These are phyloP conservation scores for Alternaria panax DNA, from an alignment of 2,329 filamentous ascomycete genomes.

Conservation along the genomic window DNA sequence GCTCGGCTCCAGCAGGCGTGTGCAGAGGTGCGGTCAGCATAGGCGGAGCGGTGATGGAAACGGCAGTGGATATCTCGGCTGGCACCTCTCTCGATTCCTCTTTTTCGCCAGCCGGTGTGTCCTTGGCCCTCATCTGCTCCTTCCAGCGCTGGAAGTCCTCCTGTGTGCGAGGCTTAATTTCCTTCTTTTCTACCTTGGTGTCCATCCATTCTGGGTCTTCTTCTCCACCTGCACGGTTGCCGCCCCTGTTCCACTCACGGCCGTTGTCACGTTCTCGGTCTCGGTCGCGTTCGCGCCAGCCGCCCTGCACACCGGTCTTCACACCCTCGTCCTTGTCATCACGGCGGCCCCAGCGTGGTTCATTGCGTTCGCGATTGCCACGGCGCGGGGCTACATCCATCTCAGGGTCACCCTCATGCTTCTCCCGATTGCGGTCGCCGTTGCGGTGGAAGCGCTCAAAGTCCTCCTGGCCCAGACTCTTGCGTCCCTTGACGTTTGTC, in stretches of 20 bases:
- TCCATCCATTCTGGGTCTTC: conserved; percentile 92
- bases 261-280: conserved; percentile 51
- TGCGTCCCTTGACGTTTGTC: conserved; percentile 76
- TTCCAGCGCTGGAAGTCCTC: conserved; percentile 97
- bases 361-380: conserved; percentile 70
- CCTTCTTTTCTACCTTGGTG: conserved; percentile 68
- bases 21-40: conserved; percentile 56
- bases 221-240: conserved; percentile 56
- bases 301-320: conserved; percentile 55
- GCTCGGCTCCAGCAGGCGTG: conserved; percentile 69
- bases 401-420: conserved; percentile 45
- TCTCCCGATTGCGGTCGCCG: conserved; percentile 62
- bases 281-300: conserved; percentile 63
- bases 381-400: conserved; percentile 63
- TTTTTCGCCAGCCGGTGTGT: conserved; percentile 55
- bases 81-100: conserved; percentile 48
- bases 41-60: conserved; percentile 28
- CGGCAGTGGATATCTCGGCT: conserved; percentile 28
- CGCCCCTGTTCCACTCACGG: conserved; percentile 62
- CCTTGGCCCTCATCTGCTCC: conserved; percentile 81
- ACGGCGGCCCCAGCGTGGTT: conserved; percentile 74
- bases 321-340: conserved; percentile 63
- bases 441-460: conserved; percentile 72
- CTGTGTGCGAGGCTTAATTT: conserved; percentile 76
- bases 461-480: conserved; percentile 75